Evolutionary conservation across 371 early-diverging fungal genomes (phyloP), one percentile per base, ranked within the genome.

Genomic region (Actinomortierella wolfii): DNA sequence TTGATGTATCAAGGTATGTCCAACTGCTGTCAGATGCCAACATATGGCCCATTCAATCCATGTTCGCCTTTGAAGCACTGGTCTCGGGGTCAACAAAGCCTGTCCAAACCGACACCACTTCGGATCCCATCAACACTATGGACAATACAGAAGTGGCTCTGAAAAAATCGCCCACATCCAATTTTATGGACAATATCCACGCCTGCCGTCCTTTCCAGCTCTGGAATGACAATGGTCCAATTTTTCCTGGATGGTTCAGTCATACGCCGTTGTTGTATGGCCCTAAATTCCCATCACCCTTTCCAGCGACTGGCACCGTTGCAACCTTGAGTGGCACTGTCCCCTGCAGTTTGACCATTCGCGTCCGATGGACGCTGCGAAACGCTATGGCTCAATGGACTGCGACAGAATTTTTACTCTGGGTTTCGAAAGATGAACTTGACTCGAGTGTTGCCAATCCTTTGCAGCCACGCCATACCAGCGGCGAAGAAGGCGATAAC

Each of bases 361-460:
- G 57, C 23, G 57, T 51, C 3, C 64, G 53, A 1, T 63, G 64
- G 64, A 47, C 29, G 18, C 39, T 51, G 5, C 29, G 39, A 9
- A 52, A 51, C 24, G 24, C 39, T 3, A 13, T 40, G 0, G 57
- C 47, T 4, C 64, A 63, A 15, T 28, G 24, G 28, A 25, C 57
- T 5, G 39, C 57, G 9, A 63, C 52, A 24, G 64, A 63, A 5
- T 63, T 63, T 29, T 20, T 52, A 45, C 45, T 63, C 44, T 51
- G 51, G 41, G 57, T 55, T 0, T 52, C 57, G 13, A 40, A 46
- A 2, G 34, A 49, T 14, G 64, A 52, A 3, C 41, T 40, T 11
- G 11, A 11, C 34, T 11, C 34, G 7, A 11, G 34, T 6, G 11
- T 34, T 4, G 2, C 40, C 53, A 18, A 52, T 47, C 2, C 40